Base-by-base conservation (phyloP, 495 filamentous ascomycete species). In the Tuber borchii region DNA sequence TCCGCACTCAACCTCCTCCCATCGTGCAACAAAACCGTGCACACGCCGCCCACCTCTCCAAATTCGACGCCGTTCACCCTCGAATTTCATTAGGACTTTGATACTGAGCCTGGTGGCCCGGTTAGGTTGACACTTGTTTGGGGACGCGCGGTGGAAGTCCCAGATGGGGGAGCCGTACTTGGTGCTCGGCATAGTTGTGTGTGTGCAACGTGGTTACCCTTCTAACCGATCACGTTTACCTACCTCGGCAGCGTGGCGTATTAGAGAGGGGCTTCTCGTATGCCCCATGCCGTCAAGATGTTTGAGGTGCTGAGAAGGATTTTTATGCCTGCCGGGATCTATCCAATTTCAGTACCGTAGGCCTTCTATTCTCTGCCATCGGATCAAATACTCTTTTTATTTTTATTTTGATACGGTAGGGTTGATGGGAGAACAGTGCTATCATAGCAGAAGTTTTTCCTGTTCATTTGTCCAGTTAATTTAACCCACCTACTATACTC, bases 261-360 rank as follows among this genome's bases (percentile, higher is more conserved):
- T 22, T 69, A 80, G 17, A 77, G 75, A 9, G 86, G 75, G 34
- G 74, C 42, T 1, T 81, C 77, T 61, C 78, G 74, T 43, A 87
- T 76, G 19, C 85, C 86, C 86, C 85, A 86, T n/a, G 79, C 78
- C 34, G 85, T 84, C 37, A 90, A 84, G 34, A 90, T 84, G 0
- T 85, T 84, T 6, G 85, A 83, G 10, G 85, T 84, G 75, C 90
- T 90, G 2, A 89, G 87, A 14, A 88, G 86, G 70, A 90, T 86
- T 74, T 90, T 88, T 74, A 90, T 89, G 37, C 89, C 89, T 7
- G 88, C 89, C 6, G 88, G 89, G 43, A 88, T 83, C 86, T 86
- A 43, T 71, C 37, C 37, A 1, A 10, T 20, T 3, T 43, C 42
- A 43, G 42, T 43, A 43, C n/a, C n/a, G n/a, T n/a, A n/a, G n/a